Base-by-base conservation (phyloP, 257 asterid species). In the Salvia splendens region DNA sequence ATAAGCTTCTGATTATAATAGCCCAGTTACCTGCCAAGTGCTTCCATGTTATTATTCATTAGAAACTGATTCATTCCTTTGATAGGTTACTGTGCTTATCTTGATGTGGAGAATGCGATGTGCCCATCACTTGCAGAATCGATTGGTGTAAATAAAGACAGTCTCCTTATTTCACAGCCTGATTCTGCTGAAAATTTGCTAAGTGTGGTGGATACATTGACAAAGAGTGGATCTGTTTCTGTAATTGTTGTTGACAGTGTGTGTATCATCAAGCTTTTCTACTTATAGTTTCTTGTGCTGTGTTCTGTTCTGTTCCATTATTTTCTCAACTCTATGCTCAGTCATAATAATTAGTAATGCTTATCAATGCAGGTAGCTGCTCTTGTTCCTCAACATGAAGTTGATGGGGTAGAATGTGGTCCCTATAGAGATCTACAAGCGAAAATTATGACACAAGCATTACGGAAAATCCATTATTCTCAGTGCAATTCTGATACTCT, bases 191-290 rank as follows among this genome's bases (percentile, higher is more conserved):
- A 91, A 75, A 91, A 91, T 70, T 81, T 91, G 85, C 86, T 91
- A 10, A 94, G 95, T 71, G 78, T 91, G 79, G 97, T 91, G 49
- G 87, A 94, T 80, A 94, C 99, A 35, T 65, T 91, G 84, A 88
- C 99, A 53, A 94, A 87, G 74, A 86, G 95, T 78, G 95, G 96
- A 75, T 83, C 99, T 9, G 50, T 94, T 65, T 74, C 87, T 76
- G 97, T 91, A 47, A 84, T 94, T 71, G 96, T 94, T 60, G 95
- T 94, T 71, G 99, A 94, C 80, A 94, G 99, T 78, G 97, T 94
- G 85, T 73, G 97, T 74, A 49, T 68, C 47, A 14, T 14, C 56
- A 61, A 47, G 17, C 48, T 67, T 59, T 45, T 36, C 59, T 51
- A 60, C 60, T 32, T 55, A 17, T 61, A 49, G 48, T 43, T 50